Base-by-base conservation (phyloP, 1,284 basidiomycete species). In the Malassezia caprae region DNA sequence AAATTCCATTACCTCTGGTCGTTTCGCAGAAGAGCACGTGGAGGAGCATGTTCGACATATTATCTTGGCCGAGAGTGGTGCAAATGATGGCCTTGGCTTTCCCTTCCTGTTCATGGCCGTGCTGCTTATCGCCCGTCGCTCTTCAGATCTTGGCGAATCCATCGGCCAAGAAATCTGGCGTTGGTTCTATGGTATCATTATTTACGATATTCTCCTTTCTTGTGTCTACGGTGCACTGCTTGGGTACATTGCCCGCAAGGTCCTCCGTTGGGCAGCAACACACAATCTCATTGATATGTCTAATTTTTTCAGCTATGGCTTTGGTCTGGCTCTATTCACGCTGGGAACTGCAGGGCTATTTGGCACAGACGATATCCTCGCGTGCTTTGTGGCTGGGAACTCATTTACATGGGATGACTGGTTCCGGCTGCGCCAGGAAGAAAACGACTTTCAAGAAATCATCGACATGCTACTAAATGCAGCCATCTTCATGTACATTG, bases 381-480 rank as follows among this genome's bases (percentile, higher is more conserved):
- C 72, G 1, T 76, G 73, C 61, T 78, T 78, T 53, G 63, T 78
- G 31, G 76, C 70, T 0, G 76, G 75, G 26, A 76, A 76, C 55
- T 62, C 59, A 11, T 72, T 73, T 27, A 77, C 76, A 3, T 76
- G 75, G 76, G 65, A 75, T 34, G 77, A 77, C 56, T 75, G 69
- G 59, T 80, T 78, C 69, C 70, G 79, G 2, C 65, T 78, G 26
- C 70, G 79, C 48, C 79, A 77, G 4, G 78, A 80, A 57, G 79
- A 80, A 40, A 76, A 78, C 48, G 75, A 77, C 4, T 79, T 80
- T 59, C 80, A 81, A 60, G 80, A 81, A 48, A 79, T 80, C 34
- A 78, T 81, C 57, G 80, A 81, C 59, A 74, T 76, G 35, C 69
- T 81, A 0, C 72, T 81, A 44, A 79, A 79, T 68, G 73, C 75